Evolutionary conservation across 495 filamentous ascomycete genomes (phyloP), one percentile per base, ranked within the genome.

Genomic region (Hypoxylon fuscum): DNA sequence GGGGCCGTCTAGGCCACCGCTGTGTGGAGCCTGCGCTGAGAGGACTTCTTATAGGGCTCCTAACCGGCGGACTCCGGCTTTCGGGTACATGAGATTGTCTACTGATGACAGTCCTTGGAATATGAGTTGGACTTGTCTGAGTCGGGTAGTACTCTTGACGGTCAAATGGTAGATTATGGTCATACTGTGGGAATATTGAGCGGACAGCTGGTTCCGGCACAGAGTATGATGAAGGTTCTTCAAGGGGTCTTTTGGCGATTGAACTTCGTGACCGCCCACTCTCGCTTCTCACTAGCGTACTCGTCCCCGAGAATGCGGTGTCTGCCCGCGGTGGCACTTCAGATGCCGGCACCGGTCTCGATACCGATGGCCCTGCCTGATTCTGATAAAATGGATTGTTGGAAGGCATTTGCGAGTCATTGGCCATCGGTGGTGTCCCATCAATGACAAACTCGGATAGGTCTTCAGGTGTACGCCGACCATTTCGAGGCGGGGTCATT

Each of bases 141-240:
- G 83, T 86, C 9, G 88, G 87, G 51, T 81, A 85, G 68, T 92
- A 92, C 34, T 80, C 76, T 68, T 95, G 90, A 51, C 86, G 83
- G 55, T 82, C 80, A 20, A 91, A 79, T 7, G 89, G 83, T 7
- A 89, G 44, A n/a, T 83, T 82, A 8, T 87, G 86, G 70, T 96
- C 86, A 68, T 92, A 93, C n/a, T 79, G 83, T 11, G 92, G 92
- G 70, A 96, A 95, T 57, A 95, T 95, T 11, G 75, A 83, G 47
- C 77, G 77, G 48, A 66, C 79, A 68, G 46, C 71, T 69, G 35
- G 78, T 69, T 62, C 71, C 51, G 31, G 71, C 59, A 50, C 75
- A 51, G 70, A 68, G 44, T 53, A 73, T 62, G 59, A 57, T 7
- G 62, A 64, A 17, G 69, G 57, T 9, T 68, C 64, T 45, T 72